phyloP scores from a whole-genome alignment of 2,329 filamentous ascomycete species.

The Fusarium brevicatenulatum region DNA sequence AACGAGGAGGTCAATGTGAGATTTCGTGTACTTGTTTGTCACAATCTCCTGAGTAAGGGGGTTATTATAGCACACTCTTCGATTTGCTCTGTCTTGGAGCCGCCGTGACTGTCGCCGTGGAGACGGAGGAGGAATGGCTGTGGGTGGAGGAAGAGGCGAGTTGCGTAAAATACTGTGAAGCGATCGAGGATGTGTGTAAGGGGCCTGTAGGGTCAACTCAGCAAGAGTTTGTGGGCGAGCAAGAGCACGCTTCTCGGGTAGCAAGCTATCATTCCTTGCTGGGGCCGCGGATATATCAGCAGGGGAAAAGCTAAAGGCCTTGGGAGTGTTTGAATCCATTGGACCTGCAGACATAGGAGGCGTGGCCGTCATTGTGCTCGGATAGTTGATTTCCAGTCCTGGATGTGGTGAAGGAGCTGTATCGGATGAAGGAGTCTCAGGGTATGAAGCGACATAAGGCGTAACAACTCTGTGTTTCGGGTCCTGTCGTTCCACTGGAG shows the following conservation, averaged over 20 bases:
- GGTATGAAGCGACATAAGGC: slow-evolving; percentile 58
- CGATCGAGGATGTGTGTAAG: slow-evolving; percentile 67
- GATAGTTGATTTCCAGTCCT: slow-evolving; percentile 57
- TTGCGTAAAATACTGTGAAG: slow-evolving; percentile 74
- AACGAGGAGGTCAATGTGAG: slow-evolving; percentile 70
- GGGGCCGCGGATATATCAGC: slow-evolving; percentile 45
- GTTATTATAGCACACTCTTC: slow-evolving; percentile 70
- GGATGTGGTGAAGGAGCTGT: slow-evolving; percentile 60
- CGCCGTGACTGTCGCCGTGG: slow-evolving; percentile 65
- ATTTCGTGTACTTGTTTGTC: slow-evolving; percentile 69
- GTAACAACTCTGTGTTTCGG: slow-evolving; percentile 52
- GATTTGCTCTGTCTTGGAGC: slow-evolving; percentile 63
- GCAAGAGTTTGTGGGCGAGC: slow-evolving; percentile 26
- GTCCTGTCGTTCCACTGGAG: slow-evolving; percentile 47
- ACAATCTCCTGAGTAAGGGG: slow-evolving; percentile 72
- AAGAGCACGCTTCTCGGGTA: slow-evolving; percentile 29
- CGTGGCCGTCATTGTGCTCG: slow-evolving; percentile 68
- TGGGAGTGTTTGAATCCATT: slow-evolving; percentile 54
- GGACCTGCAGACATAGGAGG: slow-evolving; percentile 66
- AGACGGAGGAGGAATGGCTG: slow-evolving; percentile 61
- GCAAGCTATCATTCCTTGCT: slow-evolving; percentile 1
- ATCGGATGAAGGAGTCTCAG: slow-evolving; percentile 65
- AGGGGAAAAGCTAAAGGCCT: slow-evolving; percentile 59
- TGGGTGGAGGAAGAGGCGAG: slow-evolving; percentile 68
- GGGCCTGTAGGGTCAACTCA: slow-evolving; percentile 50